phyloP scores from a whole-genome alignment of 164 flowering plant species.

The Malania oleifera region DNA sequence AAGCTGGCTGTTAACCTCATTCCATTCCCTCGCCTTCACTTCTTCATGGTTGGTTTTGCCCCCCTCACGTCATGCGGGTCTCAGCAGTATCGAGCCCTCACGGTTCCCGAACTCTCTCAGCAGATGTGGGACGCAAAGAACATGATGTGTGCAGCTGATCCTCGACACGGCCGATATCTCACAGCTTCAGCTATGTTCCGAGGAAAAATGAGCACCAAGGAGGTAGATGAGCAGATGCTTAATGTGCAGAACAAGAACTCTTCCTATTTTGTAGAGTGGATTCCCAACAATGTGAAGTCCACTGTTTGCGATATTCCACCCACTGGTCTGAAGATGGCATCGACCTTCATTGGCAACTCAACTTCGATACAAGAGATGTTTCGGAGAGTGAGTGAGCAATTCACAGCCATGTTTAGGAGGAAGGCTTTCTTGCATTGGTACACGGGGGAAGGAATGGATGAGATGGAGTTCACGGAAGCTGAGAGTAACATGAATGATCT shows the following conservation, averaged over 20 bases:
- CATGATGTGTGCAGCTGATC: conserved; percentile 44
- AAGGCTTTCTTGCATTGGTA: conserved; percentile 80
- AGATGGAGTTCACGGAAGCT: conserved; percentile 74
- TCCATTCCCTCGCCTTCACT: conserved; percentile 77
- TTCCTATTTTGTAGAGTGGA: conserved; percentile 34
- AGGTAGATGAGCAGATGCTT: conserved; percentile 28
- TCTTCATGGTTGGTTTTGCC: conserved; percentile 79
- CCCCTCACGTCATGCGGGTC: conserved; percentile 69
- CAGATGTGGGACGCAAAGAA: conserved; percentile 49
- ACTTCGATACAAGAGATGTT: conserved; percentile 75
- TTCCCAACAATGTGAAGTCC: conserved; percentile 34
- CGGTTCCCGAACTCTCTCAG: conserved; percentile 66
- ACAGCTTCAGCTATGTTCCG: conserved; percentile 36
- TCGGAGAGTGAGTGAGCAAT: conserved; percentile 63
- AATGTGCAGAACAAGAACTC: conserved; percentile 36
- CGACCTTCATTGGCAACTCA: conserved; percentile 61
- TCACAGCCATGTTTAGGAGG: conserved; percentile 70
- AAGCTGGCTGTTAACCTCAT: conserved; percentile 74
- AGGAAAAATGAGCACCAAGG: conserved; percentile 36
- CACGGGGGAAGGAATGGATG: conserved; percentile 72
- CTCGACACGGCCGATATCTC: conserved; percentile 34
- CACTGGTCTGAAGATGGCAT: conserved; percentile 66
- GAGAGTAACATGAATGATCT: conserved; percentile 81
- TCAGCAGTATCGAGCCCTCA: conserved; percentile 58
- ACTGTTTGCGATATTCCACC: conserved; percentile 60